Conservation (phyloP, 2,329 filamentous ascomycete species). For the Penicillium sclerotigenum region DNA sequence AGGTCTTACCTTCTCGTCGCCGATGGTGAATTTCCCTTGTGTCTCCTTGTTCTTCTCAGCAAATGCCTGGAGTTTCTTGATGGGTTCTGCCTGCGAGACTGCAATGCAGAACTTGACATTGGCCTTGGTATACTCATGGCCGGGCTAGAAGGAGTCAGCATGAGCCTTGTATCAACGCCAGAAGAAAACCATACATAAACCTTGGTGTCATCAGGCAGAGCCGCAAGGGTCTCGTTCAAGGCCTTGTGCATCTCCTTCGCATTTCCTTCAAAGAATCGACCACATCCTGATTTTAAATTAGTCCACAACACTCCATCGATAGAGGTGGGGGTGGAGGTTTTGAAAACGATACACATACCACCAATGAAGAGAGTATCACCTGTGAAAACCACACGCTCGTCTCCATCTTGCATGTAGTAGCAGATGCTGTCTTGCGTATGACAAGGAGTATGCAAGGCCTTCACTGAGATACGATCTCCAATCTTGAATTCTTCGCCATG, state of each 20-base stretch:
- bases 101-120: constrained; percentile 86
- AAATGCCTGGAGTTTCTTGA: constrained; percentile 74
- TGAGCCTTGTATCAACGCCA: neutral
- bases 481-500: constrained; percentile 78
- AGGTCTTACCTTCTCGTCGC: constrained; percentile 78
- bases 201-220: constrained; percentile 82
- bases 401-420: constrained; percentile 80
- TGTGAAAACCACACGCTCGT: constrained; percentile 77
- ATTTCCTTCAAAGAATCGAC: constrained; percentile 91
- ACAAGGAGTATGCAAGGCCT: constrained; percentile 89
- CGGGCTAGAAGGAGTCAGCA: constrained; percentile 57
- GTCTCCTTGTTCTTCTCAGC: constrained; percentile 79
- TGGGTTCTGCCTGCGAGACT: constrained; percentile 69
- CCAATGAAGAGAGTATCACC: constrained; percentile 96
- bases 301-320: neutral
- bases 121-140: constrained; percentile 96
- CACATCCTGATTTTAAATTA: constrained; percentile 64
- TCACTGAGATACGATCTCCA: constrained; percentile 74
- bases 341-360: constrained; percentile 50
- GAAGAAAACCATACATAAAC: constrained; percentile 68
- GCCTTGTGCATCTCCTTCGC: constrained; percentile 90
- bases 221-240: constrained; percentile 77
- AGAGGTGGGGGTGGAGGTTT: neutral
- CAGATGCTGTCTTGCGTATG: constrained; percentile 99
- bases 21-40: constrained; percentile 94